Evolutionary conservation across 306 rosid species (phyloP).

Genomic region (Sesbania bispinosa): DNA sequence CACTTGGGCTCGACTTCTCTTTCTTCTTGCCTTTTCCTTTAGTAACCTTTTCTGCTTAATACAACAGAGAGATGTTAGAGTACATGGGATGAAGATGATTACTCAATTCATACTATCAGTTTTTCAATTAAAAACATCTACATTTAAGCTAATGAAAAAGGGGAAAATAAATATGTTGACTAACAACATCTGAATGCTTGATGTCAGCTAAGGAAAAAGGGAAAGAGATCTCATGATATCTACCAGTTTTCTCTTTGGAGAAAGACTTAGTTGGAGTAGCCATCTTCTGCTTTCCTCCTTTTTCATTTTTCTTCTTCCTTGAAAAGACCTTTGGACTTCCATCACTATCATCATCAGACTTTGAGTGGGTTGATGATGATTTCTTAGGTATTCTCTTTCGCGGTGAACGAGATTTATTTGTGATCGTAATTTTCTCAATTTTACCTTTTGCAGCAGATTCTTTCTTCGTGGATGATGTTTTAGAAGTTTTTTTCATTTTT

Average conservation of each 20-base stretch:
- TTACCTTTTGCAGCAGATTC: slow-evolving; percentile 56
- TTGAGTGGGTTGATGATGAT: slow-evolving; percentile 40
- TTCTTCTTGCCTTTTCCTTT: slow-evolving; percentile 64
- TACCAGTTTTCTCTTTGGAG: slow-evolving; percentile 78
- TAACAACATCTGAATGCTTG: neutral
- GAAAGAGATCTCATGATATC: slow-evolving; percentile 3
- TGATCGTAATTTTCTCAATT: slow-evolving; percentile 40
- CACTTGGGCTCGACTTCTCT: slow-evolving; percentile 54
- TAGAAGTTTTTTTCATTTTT: slow-evolving; percentile 30
- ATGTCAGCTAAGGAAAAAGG: slow-evolving; percentile 3
- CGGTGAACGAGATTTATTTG: slow-evolving; percentile 51
- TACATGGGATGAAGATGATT: neutral
- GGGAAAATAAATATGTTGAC: neutral
- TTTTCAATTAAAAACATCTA: too few species aligned
- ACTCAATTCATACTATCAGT: too few species aligned
- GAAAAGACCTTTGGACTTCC: slow-evolving; percentile 78
- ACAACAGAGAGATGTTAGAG: neutral
- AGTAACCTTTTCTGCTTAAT: slow-evolving; percentile 49
- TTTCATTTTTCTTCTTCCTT: slow-evolving; percentile 73
- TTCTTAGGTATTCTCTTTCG: slow-evolving; percentile 52
- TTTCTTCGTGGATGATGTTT: slow-evolving; percentile 57
- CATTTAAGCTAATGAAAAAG: neutral
- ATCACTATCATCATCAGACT: slow-evolving; percentile 57
- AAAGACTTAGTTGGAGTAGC: slow-evolving; percentile 50
- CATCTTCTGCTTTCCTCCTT: slow-evolving; percentile 44